Evolutionary conservation across 1,284 basidiomycete species (phyloP).

Genomic region (Sphaerobolus stellatus): DNA sequence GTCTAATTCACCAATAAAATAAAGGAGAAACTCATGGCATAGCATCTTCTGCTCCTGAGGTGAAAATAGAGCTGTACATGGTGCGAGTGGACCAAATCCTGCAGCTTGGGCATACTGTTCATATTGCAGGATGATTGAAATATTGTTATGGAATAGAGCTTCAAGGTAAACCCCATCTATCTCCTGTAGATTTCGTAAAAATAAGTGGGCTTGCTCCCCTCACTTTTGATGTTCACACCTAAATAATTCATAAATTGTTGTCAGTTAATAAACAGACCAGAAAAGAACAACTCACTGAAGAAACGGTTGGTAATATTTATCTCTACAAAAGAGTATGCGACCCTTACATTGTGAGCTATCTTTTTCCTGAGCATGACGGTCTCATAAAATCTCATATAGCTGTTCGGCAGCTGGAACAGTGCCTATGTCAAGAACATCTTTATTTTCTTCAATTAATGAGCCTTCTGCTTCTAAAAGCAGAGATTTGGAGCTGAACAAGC

Average conservation of each 20-base stretch:
- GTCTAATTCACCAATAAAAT: neutral
- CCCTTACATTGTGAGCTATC: neutral
- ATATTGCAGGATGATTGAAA: neutral
- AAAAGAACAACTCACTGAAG: slow-evolving; percentile 9
- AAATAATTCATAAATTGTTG: too few species aligned
- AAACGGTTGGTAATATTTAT: slow-evolving; percentile 1
- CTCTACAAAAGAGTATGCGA: neutral
- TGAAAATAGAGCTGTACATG: slow-evolving; percentile 18
- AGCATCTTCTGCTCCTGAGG: slow-evolving; percentile 17
- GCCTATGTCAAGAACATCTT: neutral
- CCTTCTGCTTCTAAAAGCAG: neutral
- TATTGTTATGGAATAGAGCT: slow-evolving; percentile 16
- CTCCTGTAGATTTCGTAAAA: slow-evolving; percentile 23
- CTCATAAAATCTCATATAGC: neutral
- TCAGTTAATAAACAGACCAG: too few species aligned
- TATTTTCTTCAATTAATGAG: neutral
- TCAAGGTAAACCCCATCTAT: slow-evolving; percentile 21
- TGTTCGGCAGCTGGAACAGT: neutral
- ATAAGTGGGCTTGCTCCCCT: slow-evolving; percentile 18
- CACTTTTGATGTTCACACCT: too few species aligned
- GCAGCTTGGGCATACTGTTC: slow-evolving; percentile 4
- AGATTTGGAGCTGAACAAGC: slow-evolving; percentile 15
- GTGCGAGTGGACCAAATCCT: slow-evolving; percentile 23
- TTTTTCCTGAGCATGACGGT: neutral
- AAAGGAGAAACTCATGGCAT: slow-evolving; percentile 22